Percentiles rank a stretch among this genome's conserved stretches.
phyloP scores from a whole-genome alignment of 2,329 filamentous ascomycete genomes.

The Dryadomyces quercus-mongolicae region DNA sequence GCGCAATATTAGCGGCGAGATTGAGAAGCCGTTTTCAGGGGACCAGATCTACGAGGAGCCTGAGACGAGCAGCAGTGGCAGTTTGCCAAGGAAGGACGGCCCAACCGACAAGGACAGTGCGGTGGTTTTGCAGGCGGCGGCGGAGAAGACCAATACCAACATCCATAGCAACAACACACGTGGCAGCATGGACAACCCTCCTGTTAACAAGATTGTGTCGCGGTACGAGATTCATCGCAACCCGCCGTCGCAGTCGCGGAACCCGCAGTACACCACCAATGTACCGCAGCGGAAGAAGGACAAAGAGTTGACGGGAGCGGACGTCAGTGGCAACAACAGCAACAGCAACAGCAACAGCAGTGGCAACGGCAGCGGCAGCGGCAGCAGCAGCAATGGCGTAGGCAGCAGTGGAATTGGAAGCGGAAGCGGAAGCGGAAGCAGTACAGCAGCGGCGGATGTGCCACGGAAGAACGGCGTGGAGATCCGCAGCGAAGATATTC shows the following conservation, averaged over 20 bases:
- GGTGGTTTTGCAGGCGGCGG: not conserved
- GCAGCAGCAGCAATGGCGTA: conserved; percentile 5
- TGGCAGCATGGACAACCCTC: conserved; percentile 7
- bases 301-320: not conserved
- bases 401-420: not conserved
- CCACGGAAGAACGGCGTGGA: conserved; percentile 69
- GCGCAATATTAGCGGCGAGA: conserved; percentile 58
- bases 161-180: conserved; percentile 1
- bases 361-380: not conserved
- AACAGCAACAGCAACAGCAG: conserved; percentile 3
- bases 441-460: conserved; percentile 19
- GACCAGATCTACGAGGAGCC: conserved; percentile 88
- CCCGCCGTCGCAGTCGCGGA: conserved; percentile 68
- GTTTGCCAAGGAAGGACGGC: not conserved
- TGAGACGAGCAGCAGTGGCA: conserved; percentile 25
- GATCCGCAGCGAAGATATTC: conserved; percentile 76
- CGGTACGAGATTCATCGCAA: conserved; percentile 65
- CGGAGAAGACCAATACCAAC: not conserved
- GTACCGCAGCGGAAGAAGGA: conserved; percentile 15
- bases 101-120: not conserved
- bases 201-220: conserved; percentile 32
- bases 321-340: not conserved
- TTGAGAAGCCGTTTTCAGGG: conserved; percentile 55
- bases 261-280: conserved; percentile 70
- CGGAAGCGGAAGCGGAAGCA: not conserved